A percentile compares a stretch with the other conserved stretches of the same genome.
These are phyloP conservation scores for Pseudovirgaria hyperparasitica DNA, from an alignment of 2,329 filamentous ascomycete genomes.

Conservation along the genomic window DNA sequence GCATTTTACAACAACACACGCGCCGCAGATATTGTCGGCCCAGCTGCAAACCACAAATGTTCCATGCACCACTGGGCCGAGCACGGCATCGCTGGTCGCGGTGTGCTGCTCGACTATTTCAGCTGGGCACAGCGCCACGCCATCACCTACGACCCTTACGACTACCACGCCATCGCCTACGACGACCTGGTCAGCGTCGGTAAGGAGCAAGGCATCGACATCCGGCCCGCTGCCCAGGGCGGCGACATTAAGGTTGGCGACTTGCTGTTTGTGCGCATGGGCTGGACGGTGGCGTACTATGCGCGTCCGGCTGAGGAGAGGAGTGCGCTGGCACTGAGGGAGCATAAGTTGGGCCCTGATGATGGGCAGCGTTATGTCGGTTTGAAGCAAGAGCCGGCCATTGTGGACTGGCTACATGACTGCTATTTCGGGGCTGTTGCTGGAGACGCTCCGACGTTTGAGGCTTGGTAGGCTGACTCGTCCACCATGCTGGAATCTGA, in stretches of 20 bases:
- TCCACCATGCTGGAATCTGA: neutral
- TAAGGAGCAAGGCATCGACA: conserved; percentile 46
- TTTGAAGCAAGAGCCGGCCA: conserved; percentile 39
- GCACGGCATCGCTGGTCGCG: conserved; percentile 32
- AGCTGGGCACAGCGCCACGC: conserved; percentile 28
- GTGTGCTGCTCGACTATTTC: conserved; percentile 31
- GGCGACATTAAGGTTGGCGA: conserved; percentile 48
- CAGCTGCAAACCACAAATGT: conserved; percentile 28
- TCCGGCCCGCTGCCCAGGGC: conserved; percentile 41
- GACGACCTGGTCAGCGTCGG: conserved; percentile 45
- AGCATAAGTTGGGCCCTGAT: conserved; percentile 30
- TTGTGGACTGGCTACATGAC: conserved; percentile 56
- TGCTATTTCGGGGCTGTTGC: conserved; percentile 54
- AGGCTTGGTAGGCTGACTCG: conserved; percentile 44
- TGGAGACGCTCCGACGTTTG: conserved; percentile 51
- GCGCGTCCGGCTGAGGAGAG: conserved; percentile 23
- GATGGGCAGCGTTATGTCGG: conserved; percentile 35
- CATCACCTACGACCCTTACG: conserved; percentile 29
- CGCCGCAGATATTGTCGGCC: conserved; percentile 25
- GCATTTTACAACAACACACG: conserved; percentile 29
- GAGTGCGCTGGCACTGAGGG: conserved; percentile 24
- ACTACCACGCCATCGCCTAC: conserved; percentile 29
- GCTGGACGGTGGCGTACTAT: conserved; percentile 47
- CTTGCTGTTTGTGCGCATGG: conserved; percentile 52
- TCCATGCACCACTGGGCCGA: conserved; percentile 33